Evolutionary conservation across 495 filamentous ascomycete genomes (phyloP).

Genomic region (Penicillium antarcticum): DNA sequence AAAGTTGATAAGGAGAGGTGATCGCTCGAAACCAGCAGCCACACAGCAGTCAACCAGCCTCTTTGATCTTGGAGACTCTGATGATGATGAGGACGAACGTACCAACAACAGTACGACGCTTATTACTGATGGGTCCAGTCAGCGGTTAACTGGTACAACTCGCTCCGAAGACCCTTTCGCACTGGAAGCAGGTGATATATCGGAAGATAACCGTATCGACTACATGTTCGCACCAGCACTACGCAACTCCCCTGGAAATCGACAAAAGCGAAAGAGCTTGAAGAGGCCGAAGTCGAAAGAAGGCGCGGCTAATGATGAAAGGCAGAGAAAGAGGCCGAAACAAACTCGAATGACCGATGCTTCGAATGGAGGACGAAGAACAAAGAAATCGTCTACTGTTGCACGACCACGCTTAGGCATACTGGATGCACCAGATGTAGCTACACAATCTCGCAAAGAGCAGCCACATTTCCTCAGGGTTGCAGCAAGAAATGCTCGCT

Average conservation of each 20-base stretch:
- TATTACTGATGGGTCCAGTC: conserved; percentile 1
- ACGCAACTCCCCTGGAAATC: conserved; percentile 20
- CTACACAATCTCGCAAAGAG: conserved; percentile 19
- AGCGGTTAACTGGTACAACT: conserved; percentile 8
- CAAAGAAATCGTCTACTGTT: conserved; percentile 16
- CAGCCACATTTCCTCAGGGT: conserved; percentile 73
- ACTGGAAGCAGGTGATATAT: conserved; percentile 38
- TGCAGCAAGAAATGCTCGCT: conserved; percentile 67
- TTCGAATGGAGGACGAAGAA: conserved; percentile 27
- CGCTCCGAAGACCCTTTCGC: conserved; percentile 23
- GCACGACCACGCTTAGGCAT: conserved; percentile 58
- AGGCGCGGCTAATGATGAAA: conserved; percentile 6
- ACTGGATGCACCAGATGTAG: conserved; percentile 62
- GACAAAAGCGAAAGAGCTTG: conserved; percentile 39
- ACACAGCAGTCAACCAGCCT: conserved; percentile 24
- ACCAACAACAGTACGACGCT: not conserved
- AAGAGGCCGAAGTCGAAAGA: conserved; percentile 24
- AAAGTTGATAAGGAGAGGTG: conserved; percentile 30
- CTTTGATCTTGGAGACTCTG: conserved; percentile 49
- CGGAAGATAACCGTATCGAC: conserved; percentile 58
- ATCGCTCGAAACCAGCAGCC: conserved; percentile 8
- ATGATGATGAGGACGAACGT: conserved; percentile 44
- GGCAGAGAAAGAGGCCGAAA: conserved; percentile 25
- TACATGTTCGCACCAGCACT: conserved; percentile 47
- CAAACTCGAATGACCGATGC: conserved; percentile 34